Evolutionary conservation across 352 stramenopile genomes (phyloP).

Genomic region (Phytophthora cajani): DNA sequence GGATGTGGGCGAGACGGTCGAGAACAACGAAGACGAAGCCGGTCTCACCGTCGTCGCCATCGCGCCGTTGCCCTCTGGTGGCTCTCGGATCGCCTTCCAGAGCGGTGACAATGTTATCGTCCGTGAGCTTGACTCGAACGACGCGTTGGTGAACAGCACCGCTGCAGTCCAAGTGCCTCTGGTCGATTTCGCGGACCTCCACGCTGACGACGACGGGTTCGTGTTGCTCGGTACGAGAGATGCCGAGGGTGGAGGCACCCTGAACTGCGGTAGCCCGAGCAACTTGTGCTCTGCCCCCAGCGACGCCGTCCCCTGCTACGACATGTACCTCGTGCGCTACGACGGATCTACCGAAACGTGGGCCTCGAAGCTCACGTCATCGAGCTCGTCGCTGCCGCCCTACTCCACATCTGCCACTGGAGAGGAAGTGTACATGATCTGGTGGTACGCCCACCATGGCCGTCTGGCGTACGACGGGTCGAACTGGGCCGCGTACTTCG

Average conservation of each 20-base stretch:
- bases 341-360: slow-evolving; percentile 51
- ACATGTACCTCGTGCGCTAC: slow-evolving; percentile 62
- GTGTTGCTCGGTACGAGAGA: slow-evolving; percentile 52
- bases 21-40: slow-evolving; percentile 53
- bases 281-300: slow-evolving; percentile 47
- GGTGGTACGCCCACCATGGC: slow-evolving; percentile 66
- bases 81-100: slow-evolving; percentile 37
- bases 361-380: slow-evolving; percentile 57
- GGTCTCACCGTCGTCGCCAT: slow-evolving; percentile 57
- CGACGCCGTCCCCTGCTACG: slow-evolving; percentile 43
- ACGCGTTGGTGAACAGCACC: slow-evolving; percentile 44
- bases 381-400: slow-evolving; percentile 48
- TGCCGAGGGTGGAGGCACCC: slow-evolving; percentile 47
- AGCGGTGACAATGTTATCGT: slow-evolving; percentile 51
- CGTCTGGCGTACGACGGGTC: slow-evolving; percentile 58
- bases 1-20: slow-evolving; percentile 40
- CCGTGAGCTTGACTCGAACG: slow-evolving; percentile 47
- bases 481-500: slow-evolving; percentile 67
- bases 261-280: slow-evolving; percentile 58
- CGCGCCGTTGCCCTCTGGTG: slow-evolving; percentile 44
- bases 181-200: slow-evolving; percentile 55
- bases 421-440: slow-evolving; percentile 60
- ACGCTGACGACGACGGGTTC: slow-evolving; percentile 58
- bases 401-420: slow-evolving; percentile 53
- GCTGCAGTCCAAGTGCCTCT: slow-evolving; percentile 38